Conservation (phyloP, 129 eudicot genomes). For the Flaveria robusta region DNA sequence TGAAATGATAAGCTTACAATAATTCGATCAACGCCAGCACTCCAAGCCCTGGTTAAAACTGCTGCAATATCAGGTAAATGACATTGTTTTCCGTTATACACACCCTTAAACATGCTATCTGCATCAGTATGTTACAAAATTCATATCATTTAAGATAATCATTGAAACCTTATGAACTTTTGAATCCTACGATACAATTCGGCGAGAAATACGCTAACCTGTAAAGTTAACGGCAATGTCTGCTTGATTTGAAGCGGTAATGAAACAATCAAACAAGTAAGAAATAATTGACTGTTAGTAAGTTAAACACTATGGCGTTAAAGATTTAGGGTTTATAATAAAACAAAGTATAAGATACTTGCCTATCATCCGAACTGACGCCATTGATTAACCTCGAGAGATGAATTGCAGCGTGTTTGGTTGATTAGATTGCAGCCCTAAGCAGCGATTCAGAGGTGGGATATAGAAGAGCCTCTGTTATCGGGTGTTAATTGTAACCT, state of each 20-base stretch:
- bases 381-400: slow-evolving; percentile 46
- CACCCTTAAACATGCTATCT: slow-evolving; percentile 96
- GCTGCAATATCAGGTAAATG: slow-evolving; percentile 78
- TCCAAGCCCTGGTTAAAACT: slow-evolving; percentile 88
- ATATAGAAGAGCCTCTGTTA: too few relatives aligned
- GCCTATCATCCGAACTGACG: slow-evolving; percentile 84
- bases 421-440: slow-evolving; percentile 15
- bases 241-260: slow-evolving; percentile 34
- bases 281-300: neutral
- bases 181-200: neutral
- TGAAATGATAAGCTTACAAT: slow-evolving; percentile 45
- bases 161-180: neutral
- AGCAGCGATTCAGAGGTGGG: neutral
- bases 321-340: slow-evolving; percentile 13
- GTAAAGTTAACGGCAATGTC: slow-evolving; percentile 97
- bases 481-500: neutral
- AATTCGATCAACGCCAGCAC: slow-evolving; percentile 94
- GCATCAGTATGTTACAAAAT: slow-evolving; percentile 26
- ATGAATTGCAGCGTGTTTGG: slow-evolving; percentile 4
- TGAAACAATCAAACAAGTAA: neutral
- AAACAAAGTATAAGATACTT: slow-evolving; percentile 13
- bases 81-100: slow-evolving; percentile 86
- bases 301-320: neutral
- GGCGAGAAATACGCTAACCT: slow-evolving; percentile 42
- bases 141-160: neutral